Conservation (phyloP, 1,139 yeast genomes). For the Geotrichum fermentans region DNA sequence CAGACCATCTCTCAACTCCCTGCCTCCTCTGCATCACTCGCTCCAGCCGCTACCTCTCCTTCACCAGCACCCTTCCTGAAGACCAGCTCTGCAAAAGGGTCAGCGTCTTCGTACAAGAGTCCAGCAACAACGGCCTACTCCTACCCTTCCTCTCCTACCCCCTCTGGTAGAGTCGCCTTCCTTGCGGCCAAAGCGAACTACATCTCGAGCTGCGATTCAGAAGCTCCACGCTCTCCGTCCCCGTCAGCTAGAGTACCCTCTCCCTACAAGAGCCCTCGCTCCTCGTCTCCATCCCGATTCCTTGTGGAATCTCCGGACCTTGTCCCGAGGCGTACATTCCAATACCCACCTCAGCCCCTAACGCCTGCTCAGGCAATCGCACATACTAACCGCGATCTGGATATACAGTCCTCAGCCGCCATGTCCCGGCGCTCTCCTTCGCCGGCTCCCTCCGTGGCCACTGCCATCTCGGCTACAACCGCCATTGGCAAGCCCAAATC, state of each 20-base stretch:
- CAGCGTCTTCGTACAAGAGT: background rate
- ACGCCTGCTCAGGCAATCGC: slow-evolving; percentile 8
- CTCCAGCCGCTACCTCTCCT: background rate
- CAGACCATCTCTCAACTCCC: background rate
- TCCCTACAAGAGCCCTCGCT: background rate
- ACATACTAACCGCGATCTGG: background rate
- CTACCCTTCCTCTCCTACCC: background rate
- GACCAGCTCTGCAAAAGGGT: background rate
- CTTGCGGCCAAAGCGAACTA: slow-evolving; percentile 2
- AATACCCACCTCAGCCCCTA: background rate
- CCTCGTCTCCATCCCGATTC: background rate
- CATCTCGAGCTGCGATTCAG: slow-evolving; percentile 3
- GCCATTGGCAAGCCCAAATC: slow-evolving; percentile 14
- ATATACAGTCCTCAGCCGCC: background rate
- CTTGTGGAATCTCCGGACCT: background rate
- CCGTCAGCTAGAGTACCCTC: background rate
- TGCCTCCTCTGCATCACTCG: background rate
- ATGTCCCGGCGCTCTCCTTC: slow-evolving; percentile 2
- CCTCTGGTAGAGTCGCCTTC: background rate
- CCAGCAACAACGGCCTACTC: background rate
- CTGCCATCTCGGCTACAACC: slow-evolving; percentile 12
- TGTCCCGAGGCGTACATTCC: slow-evolving; percentile 3
- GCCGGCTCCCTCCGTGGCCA: slow-evolving; percentile 3
- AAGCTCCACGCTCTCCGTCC: background rate
- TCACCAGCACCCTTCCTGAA: background rate